A percentile compares a stretch with the other conserved stretches of the same genome.
Evolutionary conservation across 345 rosid genomes (phyloP).

Genomic region (Gossypioides kirkii): DNA sequence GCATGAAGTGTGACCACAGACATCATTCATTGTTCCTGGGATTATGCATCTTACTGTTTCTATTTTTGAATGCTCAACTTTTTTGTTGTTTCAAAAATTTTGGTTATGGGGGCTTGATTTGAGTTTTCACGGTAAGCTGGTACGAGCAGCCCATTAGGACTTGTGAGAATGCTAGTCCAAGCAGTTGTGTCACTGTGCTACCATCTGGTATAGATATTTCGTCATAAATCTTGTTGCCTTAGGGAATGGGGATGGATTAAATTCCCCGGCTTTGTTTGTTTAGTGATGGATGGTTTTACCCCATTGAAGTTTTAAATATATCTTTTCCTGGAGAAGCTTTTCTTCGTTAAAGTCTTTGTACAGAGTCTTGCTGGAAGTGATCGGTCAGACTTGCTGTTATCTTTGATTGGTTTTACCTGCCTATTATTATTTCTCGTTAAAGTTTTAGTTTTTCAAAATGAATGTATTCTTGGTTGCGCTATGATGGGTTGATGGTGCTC

Average conservation of each 20-base stretch:
- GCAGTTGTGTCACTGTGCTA: neutral
- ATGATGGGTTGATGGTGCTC: neutral
- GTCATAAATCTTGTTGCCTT: neutral
- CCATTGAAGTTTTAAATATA: neutral
- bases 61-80: conserved; percentile 13
- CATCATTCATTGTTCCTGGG: neutral
- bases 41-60: conserved; percentile 2
- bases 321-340: neutral
- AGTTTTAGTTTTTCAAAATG: neutral
- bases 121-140: neutral
- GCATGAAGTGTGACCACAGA: neutral
- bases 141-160: neutral
- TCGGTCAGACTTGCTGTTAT: neutral
- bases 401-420: neutral
- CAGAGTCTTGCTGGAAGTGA: neutral
- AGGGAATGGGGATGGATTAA: neutral
- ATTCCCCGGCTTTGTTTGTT: neutral
- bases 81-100: neutral
- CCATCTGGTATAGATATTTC: conserved; percentile 4
- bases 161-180: neutral
- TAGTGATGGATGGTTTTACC: neutral
- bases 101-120: conserved; percentile 8
- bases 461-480: neutral
- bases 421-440: neutral
- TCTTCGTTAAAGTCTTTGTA: neutral